phyloP scores from a whole-genome alignment of 2,329 filamentous ascomycete genomes.

The Xylaria sp. region DNA sequence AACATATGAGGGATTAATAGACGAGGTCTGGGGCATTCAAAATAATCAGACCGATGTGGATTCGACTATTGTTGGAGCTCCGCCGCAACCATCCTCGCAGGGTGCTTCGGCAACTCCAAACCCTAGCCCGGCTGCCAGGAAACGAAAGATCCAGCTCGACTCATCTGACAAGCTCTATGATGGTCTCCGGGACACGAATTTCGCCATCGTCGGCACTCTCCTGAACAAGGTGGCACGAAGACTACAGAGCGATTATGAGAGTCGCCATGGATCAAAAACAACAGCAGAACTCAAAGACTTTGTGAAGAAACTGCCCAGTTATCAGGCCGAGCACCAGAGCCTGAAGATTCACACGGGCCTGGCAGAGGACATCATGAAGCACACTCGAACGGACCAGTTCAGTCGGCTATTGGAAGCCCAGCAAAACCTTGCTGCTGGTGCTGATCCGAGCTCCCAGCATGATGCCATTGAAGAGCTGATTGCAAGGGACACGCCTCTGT shows the following conservation, averaged over 20 bases:
- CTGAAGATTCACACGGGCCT: slow-evolving; percentile 92
- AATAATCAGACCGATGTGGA: slow-evolving; percentile 95
- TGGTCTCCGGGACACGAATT: slow-evolving; percentile 90
- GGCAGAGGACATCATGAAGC: slow-evolving; percentile 94
- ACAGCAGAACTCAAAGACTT: slow-evolving; percentile 93
- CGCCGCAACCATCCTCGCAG: slow-evolving; percentile 65
- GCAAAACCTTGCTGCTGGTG: slow-evolving; percentile 91
- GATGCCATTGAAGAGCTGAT: slow-evolving; percentile 96
- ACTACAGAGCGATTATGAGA: slow-evolving; percentile 86
- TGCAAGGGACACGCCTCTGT: slow-evolving; percentile 81
- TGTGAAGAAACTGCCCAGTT: slow-evolving; percentile 90
- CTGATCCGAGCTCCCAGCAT: slow-evolving; percentile 88
- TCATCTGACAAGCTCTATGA: slow-evolving; percentile 89
- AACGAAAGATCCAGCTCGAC: slow-evolving; percentile 89
- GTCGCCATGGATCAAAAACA: slow-evolving; percentile 84
- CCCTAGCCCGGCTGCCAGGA: slow-evolving; percentile 68
- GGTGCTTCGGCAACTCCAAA: slow-evolving; percentile 66
- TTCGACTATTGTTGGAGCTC: slow-evolving; percentile 84
- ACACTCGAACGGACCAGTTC: slow-evolving; percentile 90
- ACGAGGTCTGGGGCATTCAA: slow-evolving; percentile 90
- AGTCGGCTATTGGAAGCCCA: slow-evolving; percentile 90
- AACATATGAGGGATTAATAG: slow-evolving; percentile 95
- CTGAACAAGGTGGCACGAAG: slow-evolving; percentile 91
- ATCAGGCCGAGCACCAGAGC: slow-evolving; percentile 92
- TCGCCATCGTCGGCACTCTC: slow-evolving; percentile 88